Conservation (phyloP, 2,329 filamentous ascomycete species). For the Intubia oerlemansii region DNA sequence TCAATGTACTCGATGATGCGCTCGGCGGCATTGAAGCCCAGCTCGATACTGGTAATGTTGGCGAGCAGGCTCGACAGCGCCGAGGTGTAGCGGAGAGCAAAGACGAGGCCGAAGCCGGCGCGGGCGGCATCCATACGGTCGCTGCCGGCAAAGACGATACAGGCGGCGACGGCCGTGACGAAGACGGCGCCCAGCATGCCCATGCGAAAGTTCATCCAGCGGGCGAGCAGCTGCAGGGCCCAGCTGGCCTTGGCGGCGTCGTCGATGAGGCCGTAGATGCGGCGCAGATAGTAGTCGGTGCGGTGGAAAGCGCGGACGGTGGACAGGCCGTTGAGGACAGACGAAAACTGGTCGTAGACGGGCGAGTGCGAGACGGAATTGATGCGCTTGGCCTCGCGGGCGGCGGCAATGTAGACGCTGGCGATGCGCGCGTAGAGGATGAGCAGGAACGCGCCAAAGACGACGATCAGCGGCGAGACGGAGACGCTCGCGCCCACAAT, state of each 20-base stretch:
- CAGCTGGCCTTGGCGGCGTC: conserved; percentile 13
- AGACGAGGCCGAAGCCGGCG: conserved; percentile 19
- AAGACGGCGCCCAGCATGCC: conserved; percentile 18
- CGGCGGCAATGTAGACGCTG: conserved; percentile 15
- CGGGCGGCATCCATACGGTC: conserved; percentile 16
- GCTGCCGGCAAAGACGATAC: conserved; percentile 13
- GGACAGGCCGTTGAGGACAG: conserved; percentile 18
- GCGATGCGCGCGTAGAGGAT: conserved; percentile 15
- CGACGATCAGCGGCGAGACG: conserved; percentile 15
- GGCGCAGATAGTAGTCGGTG: conserved; percentile 15
- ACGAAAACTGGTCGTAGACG: conserved; percentile 20
- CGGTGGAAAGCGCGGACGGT: conserved; percentile 20
- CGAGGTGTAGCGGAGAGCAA: conserved; percentile 17
- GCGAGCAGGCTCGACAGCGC: conserved; percentile 15
- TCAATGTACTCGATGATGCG: conserved; percentile 21
- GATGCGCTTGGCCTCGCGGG: conserved; percentile 19
- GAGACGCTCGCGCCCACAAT: conserved; percentile 16
- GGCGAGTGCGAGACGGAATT: conserved; percentile 20
- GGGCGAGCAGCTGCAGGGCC: conserved; percentile 12
- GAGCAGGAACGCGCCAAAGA: conserved; percentile 16
- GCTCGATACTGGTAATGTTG: conserved; percentile 17
- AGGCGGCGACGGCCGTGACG: conserved; percentile 15
- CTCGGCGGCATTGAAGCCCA: conserved; percentile 21
- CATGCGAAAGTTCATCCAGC: conserved; percentile 19
- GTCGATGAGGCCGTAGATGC: conserved; percentile 15